A percentile compares a stretch with the other conserved stretches of the same genome.
Evolutionary conservation across 169 alveolate genomes (phyloP).

Genomic region (Fabrea salina): DNA sequence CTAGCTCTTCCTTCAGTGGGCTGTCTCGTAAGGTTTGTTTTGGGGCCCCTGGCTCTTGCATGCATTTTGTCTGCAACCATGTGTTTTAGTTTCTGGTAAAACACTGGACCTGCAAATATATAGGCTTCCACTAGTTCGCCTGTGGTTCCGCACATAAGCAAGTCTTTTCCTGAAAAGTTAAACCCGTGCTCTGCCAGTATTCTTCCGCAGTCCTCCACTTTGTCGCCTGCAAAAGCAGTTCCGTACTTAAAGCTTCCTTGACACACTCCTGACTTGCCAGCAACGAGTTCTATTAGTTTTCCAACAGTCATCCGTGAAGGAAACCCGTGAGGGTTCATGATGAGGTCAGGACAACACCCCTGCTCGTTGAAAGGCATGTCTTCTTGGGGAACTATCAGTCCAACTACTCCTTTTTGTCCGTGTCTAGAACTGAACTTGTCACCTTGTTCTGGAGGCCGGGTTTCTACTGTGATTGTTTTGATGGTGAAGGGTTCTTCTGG

Average conservation of each 20-base stretch:
- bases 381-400: slow-evolving; percentile 96
- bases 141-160: slow-evolving; percentile 95
- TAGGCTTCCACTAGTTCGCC: slow-evolving; percentile 98
- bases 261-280: slow-evolving; percentile 95
- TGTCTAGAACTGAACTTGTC: slow-evolving; percentile 98
- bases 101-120: slow-evolving; percentile 98
- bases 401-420: slow-evolving; percentile 99
- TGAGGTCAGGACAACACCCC: slow-evolving; percentile 99
- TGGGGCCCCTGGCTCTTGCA: slow-evolving; percentile 99
- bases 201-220: slow-evolving; percentile 88
- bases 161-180: slow-evolving; percentile 93
- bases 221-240: slow-evolving; percentile 97
- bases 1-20: slow-evolving; percentile 99
- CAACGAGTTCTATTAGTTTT: slow-evolving; percentile 95
- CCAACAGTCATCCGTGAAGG: slow-evolving; percentile 99
- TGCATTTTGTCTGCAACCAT: slow-evolving; percentile 99
- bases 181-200: slow-evolving; percentile 94
- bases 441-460: slow-evolving; percentile 97
- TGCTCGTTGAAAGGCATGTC: slow-evolving; percentile 98
- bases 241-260: slow-evolving; percentile 96
- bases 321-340: slow-evolving; percentile 99
- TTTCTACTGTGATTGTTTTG: slow-evolving; percentile 91
- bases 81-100: slow-evolving; percentile 98
- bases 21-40: slow-evolving; percentile 96
- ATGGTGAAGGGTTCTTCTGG: slow-evolving; percentile 13